Base-by-base conservation (phyloP, 2,329 filamentous ascomycete species). In the Rutstroemia sydowiana region DNA sequence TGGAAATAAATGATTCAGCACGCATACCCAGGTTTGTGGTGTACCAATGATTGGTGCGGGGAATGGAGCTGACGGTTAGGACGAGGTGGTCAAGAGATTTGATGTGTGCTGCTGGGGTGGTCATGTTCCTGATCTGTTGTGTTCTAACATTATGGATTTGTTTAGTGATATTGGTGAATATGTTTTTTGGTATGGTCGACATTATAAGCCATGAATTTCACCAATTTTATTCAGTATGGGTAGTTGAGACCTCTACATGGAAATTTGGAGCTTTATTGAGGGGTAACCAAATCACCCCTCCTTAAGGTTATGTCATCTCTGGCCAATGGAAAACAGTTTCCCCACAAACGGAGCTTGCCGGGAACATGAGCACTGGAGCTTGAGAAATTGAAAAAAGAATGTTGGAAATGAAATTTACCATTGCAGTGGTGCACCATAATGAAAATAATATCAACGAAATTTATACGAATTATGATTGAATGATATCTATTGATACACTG, bases 21-120 rank as follows among this genome's bases (percentile, higher is more conserved):
- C 69, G 70, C 79, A 84, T 84, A 49, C 79, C 79, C 1, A 82
- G 71, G 52, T 74, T 68, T 3, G 68, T 68, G 1, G 71, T 72
- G 67, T 83, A 84, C 71, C 79, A 84, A 32, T 68, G 59, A 28
- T 75, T 68, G 0, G 77, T 79, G 9, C 66, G 66, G 5, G 70
- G 62, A 4, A 82, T 70, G 52, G 72, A 72, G 36, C 69, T 68
- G 55, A 78, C 78, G 1, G 80, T 84, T 16, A 84, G 70, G 54
- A 84, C 79, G 8, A 84, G 66, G 58, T 84, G 80, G 63, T 84
- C 79, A 13, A 84, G 58, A 14, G 61, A 62, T 45, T 51, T 57
- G 28, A 61, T 57, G 16, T 45, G 58, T 30, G 57, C 53, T 52
- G 61, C 59, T 40, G 57, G 55, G 18, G 39, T 40, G 8, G 36